phyloP scores from a whole-genome alignment of 441 rosid species.

The Rhodomyrtus psidioides region DNA sequence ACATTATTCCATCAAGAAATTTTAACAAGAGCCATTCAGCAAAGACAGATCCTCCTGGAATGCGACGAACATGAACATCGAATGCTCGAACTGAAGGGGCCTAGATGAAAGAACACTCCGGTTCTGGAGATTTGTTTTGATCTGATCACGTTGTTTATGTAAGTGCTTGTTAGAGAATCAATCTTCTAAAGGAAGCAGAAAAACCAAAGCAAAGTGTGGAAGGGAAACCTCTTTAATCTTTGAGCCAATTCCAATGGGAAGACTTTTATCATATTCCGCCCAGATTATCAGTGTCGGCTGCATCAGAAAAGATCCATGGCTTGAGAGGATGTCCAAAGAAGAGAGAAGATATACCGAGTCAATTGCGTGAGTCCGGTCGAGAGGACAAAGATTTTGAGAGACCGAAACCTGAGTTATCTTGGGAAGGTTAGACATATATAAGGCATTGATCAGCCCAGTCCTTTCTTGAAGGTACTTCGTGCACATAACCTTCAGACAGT shows the following conservation, averaged over 20 bases:
- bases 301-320: background rate
- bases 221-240: constrained; percentile 14
- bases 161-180: background rate
- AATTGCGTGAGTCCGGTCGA: too few relatives aligned
- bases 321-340: too few relatives aligned
- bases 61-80: background rate
- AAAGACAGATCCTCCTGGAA: background rate
- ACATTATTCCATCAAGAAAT: background rate
- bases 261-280: constrained; percentile 1
- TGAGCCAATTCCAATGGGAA: constrained; percentile 6
- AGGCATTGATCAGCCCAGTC: background rate
- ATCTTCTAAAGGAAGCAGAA: background rate
- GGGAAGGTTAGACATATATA: too few relatives aligned
- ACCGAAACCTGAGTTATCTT: too few relatives aligned
- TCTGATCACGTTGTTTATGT: background rate
- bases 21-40: background rate
- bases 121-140: background rate
- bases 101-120: background rate
- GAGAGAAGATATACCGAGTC: too few relatives aligned
- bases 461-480: background rate
- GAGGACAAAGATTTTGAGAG: too few relatives aligned
- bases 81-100: background rate
- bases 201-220: background rate
- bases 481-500: background rate
- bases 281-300: constrained; percentile 2